phyloP scores from a whole-genome alignment of 2,329 filamentous ascomycete genomes.

The Monilinia laxa region DNA sequence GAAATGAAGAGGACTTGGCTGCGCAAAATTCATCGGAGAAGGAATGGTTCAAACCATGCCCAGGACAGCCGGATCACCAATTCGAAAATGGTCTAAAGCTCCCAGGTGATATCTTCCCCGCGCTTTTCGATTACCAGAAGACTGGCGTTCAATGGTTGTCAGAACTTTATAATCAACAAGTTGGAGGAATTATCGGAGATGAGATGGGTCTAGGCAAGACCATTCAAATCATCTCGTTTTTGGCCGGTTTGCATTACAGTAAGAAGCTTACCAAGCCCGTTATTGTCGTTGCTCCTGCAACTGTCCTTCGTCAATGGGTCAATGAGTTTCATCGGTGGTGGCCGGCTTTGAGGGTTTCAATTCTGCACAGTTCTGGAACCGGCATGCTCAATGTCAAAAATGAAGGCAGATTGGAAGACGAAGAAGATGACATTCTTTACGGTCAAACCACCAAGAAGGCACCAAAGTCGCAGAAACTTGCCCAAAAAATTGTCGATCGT shows the following conservation, averaged over 20 bases:
- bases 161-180: slow-evolving; percentile 83
- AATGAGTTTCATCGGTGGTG: slow-evolving; percentile 99
- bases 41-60: slow-evolving; percentile 86
- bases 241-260: slow-evolving; percentile 91
- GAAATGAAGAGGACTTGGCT: slow-evolving; percentile 46
- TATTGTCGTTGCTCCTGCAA: slow-evolving; percentile 90
- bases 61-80: slow-evolving; percentile 71
- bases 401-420: slow-evolving; percentile 59
- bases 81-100: slow-evolving; percentile 74
- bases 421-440: slow-evolving; percentile 50
- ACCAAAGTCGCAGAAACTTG: slow-evolving; percentile 64
- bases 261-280: slow-evolving; percentile 79
- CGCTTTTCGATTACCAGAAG: slow-evolving; percentile 94
- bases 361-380: slow-evolving; percentile 91
- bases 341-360: slow-evolving; percentile 96
- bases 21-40: slow-evolving; percentile 45
- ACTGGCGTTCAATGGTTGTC: slow-evolving; percentile 96
- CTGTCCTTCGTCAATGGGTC: slow-evolving; percentile 95
- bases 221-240: slow-evolving; percentile 62
- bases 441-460: slow-evolving; percentile 42
- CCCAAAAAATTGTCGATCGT: slow-evolving; percentile 75
- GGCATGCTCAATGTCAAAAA: slow-evolving; percentile 83
- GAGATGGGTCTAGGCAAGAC: slow-evolving; percentile 99
- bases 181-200: slow-evolving; percentile 92
- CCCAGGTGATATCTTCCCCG: slow-evolving; percentile 89